These are phyloP conservation scores for Pulveroboletus ravenelii DNA, from an alignment of 768 basidiomycete genomes.

Conservation along the genomic window DNA sequence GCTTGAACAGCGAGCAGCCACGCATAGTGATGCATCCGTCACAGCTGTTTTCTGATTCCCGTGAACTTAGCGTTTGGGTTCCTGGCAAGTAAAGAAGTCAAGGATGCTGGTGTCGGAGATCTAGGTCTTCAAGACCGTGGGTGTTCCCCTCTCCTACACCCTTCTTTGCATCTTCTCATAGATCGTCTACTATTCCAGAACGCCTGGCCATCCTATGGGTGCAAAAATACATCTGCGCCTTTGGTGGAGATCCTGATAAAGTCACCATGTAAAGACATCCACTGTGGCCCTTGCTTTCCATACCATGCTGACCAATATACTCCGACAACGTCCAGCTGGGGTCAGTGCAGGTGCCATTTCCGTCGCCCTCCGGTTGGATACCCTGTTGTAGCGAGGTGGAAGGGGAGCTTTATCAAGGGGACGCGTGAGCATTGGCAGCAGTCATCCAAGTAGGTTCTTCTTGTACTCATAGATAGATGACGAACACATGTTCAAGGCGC, in stretches of 20 bases:
- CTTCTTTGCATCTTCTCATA: background rate
- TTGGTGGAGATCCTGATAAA: conserved; percentile 55
- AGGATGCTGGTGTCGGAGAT: conserved; percentile 40
- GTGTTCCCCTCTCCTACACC: background rate
- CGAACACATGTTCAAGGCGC: too few relatives aligned
- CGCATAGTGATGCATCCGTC: background rate
- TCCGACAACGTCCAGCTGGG: conserved; percentile 17
- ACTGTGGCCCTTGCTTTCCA: background rate
- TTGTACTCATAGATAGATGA: too few relatives aligned
- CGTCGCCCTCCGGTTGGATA: conserved; percentile 20
- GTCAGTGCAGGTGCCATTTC: conserved; percentile 38
- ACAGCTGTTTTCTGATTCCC: background rate
- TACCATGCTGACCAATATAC: background rate
- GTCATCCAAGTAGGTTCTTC: too few relatives aligned
- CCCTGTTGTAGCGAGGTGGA: background rate
- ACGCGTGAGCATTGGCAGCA: too few relatives aligned
- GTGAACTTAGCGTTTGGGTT: conserved; percentile 33
- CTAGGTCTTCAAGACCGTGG: conserved; percentile 46
- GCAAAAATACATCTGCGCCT: conserved; percentile 51
- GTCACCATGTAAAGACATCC: conserved; percentile 27
- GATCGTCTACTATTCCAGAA: conserved; percentile 12
- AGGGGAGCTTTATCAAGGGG: background rate
- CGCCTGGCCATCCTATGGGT: conserved; percentile 48
- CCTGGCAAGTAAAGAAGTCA: conserved; percentile 37
- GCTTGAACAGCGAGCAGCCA: conserved; percentile 5